Evolutionary conservation across 2,329 filamentous ascomycete species (phyloP).

Genomic region (Gnomoniopsis sp.): DNA sequence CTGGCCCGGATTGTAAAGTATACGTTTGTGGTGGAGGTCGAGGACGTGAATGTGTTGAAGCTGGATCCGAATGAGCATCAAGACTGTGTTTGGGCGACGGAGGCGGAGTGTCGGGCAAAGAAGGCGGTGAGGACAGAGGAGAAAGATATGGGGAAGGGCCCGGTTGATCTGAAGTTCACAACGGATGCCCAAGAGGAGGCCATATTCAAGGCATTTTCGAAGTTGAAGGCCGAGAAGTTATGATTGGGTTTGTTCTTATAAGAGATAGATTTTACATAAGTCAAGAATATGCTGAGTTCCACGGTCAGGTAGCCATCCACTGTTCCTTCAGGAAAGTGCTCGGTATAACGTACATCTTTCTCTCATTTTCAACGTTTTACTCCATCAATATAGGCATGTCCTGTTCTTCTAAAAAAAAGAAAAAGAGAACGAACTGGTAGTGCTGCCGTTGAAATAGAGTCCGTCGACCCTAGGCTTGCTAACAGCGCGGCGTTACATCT

Average conservation of each 20-base stretch:
- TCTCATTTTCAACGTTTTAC: no score
- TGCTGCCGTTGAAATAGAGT: no score
- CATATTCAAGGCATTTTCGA: slow-evolving; percentile 22
- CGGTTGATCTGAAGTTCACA: slow-evolving; percentile 22
- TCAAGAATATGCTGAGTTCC: background rate
- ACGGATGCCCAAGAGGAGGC: slow-evolving; percentile 20
- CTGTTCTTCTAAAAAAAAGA: no score
- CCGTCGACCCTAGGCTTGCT: background rate
- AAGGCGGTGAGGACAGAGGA: slow-evolving; percentile 1
- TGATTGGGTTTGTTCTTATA: no score
- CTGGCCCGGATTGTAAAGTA: slow-evolving; percentile 24
- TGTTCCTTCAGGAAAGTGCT: background rate
- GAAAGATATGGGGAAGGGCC: background rate
- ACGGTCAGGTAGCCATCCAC: background rate
- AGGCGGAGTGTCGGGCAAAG: slow-evolving; percentile 28
- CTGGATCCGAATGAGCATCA: slow-evolving; percentile 33
- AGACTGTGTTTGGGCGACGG: slow-evolving; percentile 30
- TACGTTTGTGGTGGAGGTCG: slow-evolving; percentile 26
- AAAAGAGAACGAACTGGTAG: no score
- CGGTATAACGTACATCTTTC: no score
- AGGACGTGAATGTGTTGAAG: slow-evolving; percentile 18
- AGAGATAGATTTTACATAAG: background rate
- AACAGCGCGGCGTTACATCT: background rate
- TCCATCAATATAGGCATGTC: no score
- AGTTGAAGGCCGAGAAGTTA: slow-evolving; percentile 2